Base-by-base conservation (phyloP, 441 rosid genomes). In the Biscutella laevigata region DNA sequence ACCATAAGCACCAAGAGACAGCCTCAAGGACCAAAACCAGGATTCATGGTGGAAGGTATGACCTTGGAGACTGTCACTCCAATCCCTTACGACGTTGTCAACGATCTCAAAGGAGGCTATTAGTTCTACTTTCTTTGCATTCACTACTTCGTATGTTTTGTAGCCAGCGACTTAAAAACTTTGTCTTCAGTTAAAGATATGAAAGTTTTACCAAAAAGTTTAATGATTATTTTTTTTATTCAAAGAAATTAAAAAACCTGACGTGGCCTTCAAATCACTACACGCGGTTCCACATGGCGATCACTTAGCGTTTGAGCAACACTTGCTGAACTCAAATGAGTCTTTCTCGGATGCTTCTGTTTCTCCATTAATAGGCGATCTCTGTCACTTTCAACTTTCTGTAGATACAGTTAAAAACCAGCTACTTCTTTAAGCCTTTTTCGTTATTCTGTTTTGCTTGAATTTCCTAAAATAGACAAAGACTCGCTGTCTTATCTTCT, bases 91-190 rank as follows among this genome's bases (percentile, higher is more conserved):
- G 97, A 89, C 56, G 97, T 89, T 0, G 95, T 86, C 55, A 90
- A 87, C 4, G 98, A 90, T 67, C 98, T 90, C 50, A 90, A 90
- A 62, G 98, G 98, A 5, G 98, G 98, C 30, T 90, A 90, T 53
- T 90, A 84, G 80, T 43, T 51, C 16, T 14, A 11, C 47, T 10
- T 7, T n/a, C n/a, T n/a, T n/a, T n/a, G n/a, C n/a, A n/a, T n/a
- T n/a, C n/a, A n/a, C n/a, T n/a, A n/a, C 8, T 26, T 36, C 9
- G 22, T 29, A 13, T 53, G 37, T 61, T 44, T 40, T 52, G 46
- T 52, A 42, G 44, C 21, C n/a, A n/a, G n/a, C n/a, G 42, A 41
- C 53, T 52, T 5, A 0, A 51, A 20, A 2, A n/a, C 4, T 28
- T 17, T 11, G 3, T 36, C 30, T 46, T 58, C 11, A 9, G 14